Evolutionary conservation across 257 asterid genomes (phyloP).

Genomic region (Solanum habrochaites): DNA sequence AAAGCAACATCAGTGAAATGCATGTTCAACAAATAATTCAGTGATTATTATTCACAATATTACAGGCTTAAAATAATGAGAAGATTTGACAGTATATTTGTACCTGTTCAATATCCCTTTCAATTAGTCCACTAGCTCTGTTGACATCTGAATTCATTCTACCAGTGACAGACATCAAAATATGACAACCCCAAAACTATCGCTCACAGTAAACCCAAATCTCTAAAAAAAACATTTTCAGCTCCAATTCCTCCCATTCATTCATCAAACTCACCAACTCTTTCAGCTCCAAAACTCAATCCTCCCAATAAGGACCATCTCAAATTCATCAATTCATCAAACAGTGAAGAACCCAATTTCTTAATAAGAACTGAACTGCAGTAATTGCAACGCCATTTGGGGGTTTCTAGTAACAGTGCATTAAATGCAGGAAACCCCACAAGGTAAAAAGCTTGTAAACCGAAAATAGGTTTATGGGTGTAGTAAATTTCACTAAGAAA

Average conservation of each 20-base stretch:
- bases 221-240: not conserved
- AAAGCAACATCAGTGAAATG: not conserved
- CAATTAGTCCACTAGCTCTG: slow-evolving; percentile 54
- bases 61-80: not conserved
- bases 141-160: slow-evolving; percentile 66
- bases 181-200: slow-evolving; percentile 18
- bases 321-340: not conserved
- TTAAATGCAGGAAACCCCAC: not conserved
- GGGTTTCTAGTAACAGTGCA: not conserved
- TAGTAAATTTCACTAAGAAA: not conserved
- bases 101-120: slow-evolving; percentile 79
- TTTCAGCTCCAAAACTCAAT: not conserved
- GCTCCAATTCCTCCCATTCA: not conserved
- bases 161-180: slow-evolving; percentile 30
- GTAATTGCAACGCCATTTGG: not conserved
- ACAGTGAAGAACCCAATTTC: not conserved
- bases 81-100: not conserved
- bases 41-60: not conserved
- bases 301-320: not conserved
- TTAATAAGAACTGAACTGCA: not conserved
- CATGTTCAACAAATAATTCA: not conserved
- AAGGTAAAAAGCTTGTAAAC: not conserved
- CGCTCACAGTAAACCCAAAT: slow-evolving; percentile 15
- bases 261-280: not conserved
- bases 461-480: not conserved